Percentiles rank a stretch among this genome's conserved stretches.
These are phyloP conservation scores for Solanum lycopersicoides DNA, from an alignment of 257 asterid species.

Conservation along the genomic window DNA sequence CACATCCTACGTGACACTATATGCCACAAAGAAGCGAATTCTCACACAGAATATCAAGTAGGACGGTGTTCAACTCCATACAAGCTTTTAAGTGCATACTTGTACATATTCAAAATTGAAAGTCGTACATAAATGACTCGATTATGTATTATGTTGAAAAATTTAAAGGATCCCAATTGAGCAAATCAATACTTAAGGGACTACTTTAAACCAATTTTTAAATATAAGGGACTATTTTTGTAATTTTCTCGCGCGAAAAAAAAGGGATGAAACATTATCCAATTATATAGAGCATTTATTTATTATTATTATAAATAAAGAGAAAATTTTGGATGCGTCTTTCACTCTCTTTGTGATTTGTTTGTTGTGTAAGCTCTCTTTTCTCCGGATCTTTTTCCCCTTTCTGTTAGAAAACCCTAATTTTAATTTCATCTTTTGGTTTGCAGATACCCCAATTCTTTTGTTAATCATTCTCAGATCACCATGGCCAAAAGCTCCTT, in stretches of 20 bases:
- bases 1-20: too few relatives aligned
- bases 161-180: not conserved
- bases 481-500: conserved; percentile 61
- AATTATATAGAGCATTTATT: not conserved
- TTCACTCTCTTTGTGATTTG: not conserved
- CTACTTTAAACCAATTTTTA: not conserved
- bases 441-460: conserved; percentile 8
- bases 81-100: too few relatives aligned
- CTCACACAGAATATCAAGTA: too few relatives aligned
- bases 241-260: not conserved
- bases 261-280: not conserved
- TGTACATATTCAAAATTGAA: too few relatives aligned
- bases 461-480: not conserved
- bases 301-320: not conserved
- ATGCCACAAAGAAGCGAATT: too few relatives aligned
- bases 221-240: not conserved
- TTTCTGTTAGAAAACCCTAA: not conserved
- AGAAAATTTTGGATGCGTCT: not conserved
- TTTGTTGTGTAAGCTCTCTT: not conserved
- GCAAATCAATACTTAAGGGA: not conserved
- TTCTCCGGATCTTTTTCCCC: not conserved
- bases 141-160: not conserved
- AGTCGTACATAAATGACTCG: too few relatives aligned
- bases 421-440: not conserved
- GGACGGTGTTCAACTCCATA: too few relatives aligned